Conservation (phyloP, 495 filamentous ascomycete species). For the Evernia prunastri region DNA sequence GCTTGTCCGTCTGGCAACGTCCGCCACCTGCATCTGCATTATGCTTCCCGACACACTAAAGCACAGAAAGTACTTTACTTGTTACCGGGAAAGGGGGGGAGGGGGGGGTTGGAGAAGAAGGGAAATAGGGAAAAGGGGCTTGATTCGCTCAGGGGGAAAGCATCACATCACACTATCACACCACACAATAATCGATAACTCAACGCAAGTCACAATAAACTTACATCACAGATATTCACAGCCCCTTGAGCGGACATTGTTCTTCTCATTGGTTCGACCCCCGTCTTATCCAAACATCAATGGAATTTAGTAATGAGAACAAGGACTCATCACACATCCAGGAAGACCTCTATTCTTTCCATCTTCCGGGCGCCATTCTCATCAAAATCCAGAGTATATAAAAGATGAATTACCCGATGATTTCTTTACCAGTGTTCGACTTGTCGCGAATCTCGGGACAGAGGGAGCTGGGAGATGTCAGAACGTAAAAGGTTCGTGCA, state of each 20-base stretch:
- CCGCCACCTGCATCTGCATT: no score
- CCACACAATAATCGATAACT: not conserved
- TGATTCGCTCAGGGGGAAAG: not conserved
- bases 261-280: no score
- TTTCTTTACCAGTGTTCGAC: not conserved
- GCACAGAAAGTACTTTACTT: no score
- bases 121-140: no score
- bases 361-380: no score
- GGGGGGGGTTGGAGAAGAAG: no score
- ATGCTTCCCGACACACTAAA: no score
- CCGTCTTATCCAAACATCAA: no score
- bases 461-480: not conserved
- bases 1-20: no score
- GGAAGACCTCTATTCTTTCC: no score
- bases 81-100: not conserved
- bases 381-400: no score
- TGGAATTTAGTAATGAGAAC: no score
- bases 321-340: not conserved
- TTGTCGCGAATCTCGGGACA: not conserved
- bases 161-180: not conserved
- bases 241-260: not conserved
- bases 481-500: constrained; percentile 7
- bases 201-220: not conserved
- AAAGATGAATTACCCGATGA: not conserved
- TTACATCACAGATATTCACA: not conserved